Evolutionary conservation across 768 basidiomycete species (phyloP).

Genomic region (Lentinula guzmanii): DNA sequence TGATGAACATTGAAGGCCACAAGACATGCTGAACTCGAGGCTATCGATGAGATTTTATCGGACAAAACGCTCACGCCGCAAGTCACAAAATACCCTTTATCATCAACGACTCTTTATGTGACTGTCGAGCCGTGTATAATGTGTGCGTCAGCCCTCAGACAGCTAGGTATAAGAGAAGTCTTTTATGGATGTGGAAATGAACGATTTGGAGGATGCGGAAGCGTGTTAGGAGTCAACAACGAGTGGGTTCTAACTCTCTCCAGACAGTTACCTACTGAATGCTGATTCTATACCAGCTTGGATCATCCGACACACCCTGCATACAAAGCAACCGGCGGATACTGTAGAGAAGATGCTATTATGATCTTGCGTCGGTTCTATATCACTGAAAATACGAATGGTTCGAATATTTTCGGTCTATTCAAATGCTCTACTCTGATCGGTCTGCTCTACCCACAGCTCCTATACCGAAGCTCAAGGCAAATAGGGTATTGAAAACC

Average conservation of each 20-base stretch:
- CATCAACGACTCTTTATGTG: slow-evolving; percentile 84
- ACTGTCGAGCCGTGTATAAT: slow-evolving; percentile 99
- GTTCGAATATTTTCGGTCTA: slow-evolving; percentile 30
- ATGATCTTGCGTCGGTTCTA: slow-evolving; percentile 84
- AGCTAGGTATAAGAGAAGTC: slow-evolving; percentile 86
- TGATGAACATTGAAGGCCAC: slow-evolving; percentile 61
- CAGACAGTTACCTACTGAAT: background rate
- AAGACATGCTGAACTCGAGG: slow-evolving; percentile 95
- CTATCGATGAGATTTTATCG: slow-evolving; percentile 82
- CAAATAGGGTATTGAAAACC: slow-evolving; percentile 79
- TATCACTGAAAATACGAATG: slow-evolving; percentile 89
- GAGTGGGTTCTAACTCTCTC: slow-evolving; percentile 36
- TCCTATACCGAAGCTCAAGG: slow-evolving; percentile 84
- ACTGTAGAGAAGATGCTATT: slow-evolving; percentile 78
- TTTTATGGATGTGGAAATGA: slow-evolving; percentile 95
- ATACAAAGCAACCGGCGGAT: slow-evolving; percentile 73
- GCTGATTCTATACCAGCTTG: slow-evolving; percentile 35
- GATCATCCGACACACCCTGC: slow-evolving; percentile 67
- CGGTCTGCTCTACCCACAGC: slow-evolving; percentile 40
- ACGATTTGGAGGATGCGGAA: slow-evolving; percentile 94
- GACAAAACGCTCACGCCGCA: slow-evolving; percentile 51
- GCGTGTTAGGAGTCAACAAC: slow-evolving; percentile 83
- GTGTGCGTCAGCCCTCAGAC: slow-evolving; percentile 94
- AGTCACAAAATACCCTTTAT: slow-evolving; percentile 54
- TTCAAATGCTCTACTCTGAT: slow-evolving; percentile 7